Conservation (phyloP, 2,329 filamentous ascomycete species). For the Aureobasidium lini region DNA sequence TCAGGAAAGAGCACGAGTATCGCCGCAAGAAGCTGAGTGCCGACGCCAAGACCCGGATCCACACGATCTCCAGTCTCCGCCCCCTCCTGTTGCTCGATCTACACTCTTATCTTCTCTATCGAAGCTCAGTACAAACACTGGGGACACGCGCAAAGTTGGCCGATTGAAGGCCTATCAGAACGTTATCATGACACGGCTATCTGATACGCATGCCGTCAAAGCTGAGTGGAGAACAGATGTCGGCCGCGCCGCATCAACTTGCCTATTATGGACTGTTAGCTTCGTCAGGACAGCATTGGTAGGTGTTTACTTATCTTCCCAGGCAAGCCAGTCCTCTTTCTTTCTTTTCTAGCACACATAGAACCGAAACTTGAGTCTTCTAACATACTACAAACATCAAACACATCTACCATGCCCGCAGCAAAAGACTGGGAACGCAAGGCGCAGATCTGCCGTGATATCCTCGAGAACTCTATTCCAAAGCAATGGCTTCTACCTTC, state of each 20-base stretch:
- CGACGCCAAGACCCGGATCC: background rate
- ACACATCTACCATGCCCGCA: slow-evolving; percentile 9
- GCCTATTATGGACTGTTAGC: background rate
- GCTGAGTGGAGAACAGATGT: background rate
- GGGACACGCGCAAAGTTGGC: background rate
- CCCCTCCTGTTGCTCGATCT: background rate
- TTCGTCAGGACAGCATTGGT: background rate
- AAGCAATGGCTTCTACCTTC: slow-evolving; percentile 50
- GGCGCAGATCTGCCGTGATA: slow-evolving; percentile 13
- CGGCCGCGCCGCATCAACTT: background rate
- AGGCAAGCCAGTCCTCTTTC: background rate
- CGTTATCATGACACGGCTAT: background rate
- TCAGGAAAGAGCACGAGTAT: too few species aligned
- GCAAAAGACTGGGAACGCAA: slow-evolving; percentile 12
- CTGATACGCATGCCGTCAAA: background rate
- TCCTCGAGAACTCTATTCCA: slow-evolving; percentile 43
- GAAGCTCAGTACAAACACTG: background rate
- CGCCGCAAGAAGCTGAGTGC: background rate
- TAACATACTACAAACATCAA: background rate
- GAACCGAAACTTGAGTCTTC: background rate
- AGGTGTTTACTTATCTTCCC: background rate
- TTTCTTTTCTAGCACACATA: background rate
- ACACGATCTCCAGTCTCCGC: background rate
- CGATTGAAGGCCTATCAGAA: background rate
- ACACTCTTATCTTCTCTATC: slow-evolving; percentile 1